These are phyloP conservation scores for Leccinum obscurum DNA, from an alignment of 768 basidiomycete species.

Conservation along the genomic window DNA sequence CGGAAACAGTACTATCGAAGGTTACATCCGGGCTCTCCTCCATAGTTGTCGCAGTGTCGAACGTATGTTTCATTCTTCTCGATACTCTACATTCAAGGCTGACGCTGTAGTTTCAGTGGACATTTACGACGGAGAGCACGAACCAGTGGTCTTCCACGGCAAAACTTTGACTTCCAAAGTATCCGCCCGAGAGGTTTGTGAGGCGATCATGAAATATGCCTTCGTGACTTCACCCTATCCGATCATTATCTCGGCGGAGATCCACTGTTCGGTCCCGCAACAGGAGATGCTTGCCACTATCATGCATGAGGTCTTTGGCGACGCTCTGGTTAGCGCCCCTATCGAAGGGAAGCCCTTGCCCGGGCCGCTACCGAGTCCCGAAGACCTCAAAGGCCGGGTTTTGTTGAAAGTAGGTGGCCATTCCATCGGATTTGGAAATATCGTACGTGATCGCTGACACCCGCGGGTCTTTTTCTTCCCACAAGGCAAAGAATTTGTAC, in stretches of 20 bases:
- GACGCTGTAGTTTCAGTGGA: constrained; percentile 59
- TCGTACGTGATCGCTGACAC: neutral
- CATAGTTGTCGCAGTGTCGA: constrained; percentile 94
- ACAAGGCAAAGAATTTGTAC: constrained; percentile 76
- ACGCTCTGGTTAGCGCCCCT: constrained; percentile 48
- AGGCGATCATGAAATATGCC: constrained; percentile 85
- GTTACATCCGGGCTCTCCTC: constrained; percentile 89
- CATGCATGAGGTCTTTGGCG: constrained; percentile 63
- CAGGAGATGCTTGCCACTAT: constrained; percentile 80
- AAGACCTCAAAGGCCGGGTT: constrained; percentile 74
- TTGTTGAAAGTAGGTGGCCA: constrained; percentile 67
- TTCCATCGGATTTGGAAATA: neutral
- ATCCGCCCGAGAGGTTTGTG: constrained; percentile 74
- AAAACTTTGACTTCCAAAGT: constrained; percentile 87
- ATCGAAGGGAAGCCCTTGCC: constrained; percentile 49
- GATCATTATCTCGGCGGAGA: constrained; percentile 89
- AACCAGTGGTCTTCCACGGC: constrained; percentile 88
- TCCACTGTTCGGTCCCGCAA: constrained; percentile 78
- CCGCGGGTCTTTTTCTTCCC: neutral
- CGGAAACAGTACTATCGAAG: constrained; percentile 86
- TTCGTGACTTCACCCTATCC: constrained; percentile 92
- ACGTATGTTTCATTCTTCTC: constrained; percentile 48
- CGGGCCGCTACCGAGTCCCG: constrained; percentile 77
- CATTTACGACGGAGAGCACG: constrained; percentile 83
- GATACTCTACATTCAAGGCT: neutral